Base-by-base conservation (phyloP, 2,329 filamentous ascomycete genomes). In the Penicillium sclerotigenum region DNA sequence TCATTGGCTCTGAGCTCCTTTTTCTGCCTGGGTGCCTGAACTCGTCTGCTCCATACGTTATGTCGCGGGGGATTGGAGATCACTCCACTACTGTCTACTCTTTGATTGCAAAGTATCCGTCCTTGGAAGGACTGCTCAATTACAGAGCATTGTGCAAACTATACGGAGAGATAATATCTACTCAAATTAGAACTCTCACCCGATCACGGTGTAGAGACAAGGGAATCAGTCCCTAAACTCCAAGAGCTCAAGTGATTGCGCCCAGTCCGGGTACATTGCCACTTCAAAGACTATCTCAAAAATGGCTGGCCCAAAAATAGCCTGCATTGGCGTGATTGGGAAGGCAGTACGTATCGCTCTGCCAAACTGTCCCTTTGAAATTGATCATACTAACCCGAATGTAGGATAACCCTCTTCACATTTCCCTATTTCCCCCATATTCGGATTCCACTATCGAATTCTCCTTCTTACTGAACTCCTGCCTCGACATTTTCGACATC, bases 381-480 rank as follows among this genome's bases (percentile, higher is more conserved):
- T 26, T 37, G 49, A 53, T 52, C 56, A 48, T 54, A 37, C 53
- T 58, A 36, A 56, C 20, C 29, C 38, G 9, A 31, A 33, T 16
- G 57, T 70, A 97, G 92, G 96, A 97, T 79, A 96, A 97, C 71
- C 94, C 93, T 57, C 87, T 97, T 63, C 93, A 97, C 77, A 89
- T 96, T 67, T 87, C 90, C 58, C 85, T 96, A 71, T 96, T 97
- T 75, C 89, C 91, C 49, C 88, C 87, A 45, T 83, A 89, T 79
- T 80, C 83, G 69, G 77, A 81, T 46, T 63, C 80, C 50, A 81
- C 72, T 59, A 83, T 97, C 11, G 91, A 96, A 71, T 97, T 94
- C 79, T 91, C 89, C 34, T 91, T 97, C 67, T 83, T 97, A 47
- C 85, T 97, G 59, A 94, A 91, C 64, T 89, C 88, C 56, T 94